Percentiles rank a stretch among this genome's conserved stretches.
phyloP scores from a whole-genome alignment of 2,329 filamentous ascomycete genomes.

The Cladosporium sphaerospermum region DNA sequence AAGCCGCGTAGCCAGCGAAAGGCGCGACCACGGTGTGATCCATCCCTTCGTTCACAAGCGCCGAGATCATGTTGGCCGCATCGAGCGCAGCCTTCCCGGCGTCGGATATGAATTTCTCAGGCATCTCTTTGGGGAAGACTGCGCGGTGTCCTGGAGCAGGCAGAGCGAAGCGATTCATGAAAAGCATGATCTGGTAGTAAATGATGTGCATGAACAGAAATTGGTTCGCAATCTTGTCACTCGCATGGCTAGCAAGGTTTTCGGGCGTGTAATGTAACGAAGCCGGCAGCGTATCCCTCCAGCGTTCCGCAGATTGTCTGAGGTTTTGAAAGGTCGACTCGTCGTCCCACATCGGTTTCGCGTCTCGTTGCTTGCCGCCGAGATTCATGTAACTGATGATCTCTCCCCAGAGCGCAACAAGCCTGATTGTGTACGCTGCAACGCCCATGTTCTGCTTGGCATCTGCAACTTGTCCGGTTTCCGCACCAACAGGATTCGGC shows the following conservation, averaged over 20 bases:
- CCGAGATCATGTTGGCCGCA: slow-evolving; percentile 80
- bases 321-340: slow-evolving; percentile 71
- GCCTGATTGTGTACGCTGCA: slow-evolving; percentile 79
- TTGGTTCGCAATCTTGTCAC: slow-evolving; percentile 80
- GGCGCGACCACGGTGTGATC: slow-evolving; percentile 78
- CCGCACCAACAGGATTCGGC: slow-evolving; percentile 54
- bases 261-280: slow-evolving; percentile 68
- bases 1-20: slow-evolving; percentile 91
- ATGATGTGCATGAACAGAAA: slow-evolving; percentile 89
- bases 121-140: slow-evolving; percentile 56
- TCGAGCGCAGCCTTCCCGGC: slow-evolving; percentile 67
- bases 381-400: slow-evolving; percentile 87
- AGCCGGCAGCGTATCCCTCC: slow-evolving; percentile 63
- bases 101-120: slow-evolving; percentile 69
- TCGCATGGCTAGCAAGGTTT: slow-evolving; percentile 78
- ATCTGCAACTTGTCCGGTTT: slow-evolving; percentile 59
- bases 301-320: slow-evolving; percentile 63
- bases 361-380: slow-evolving; percentile 74
- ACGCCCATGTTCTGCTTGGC: slow-evolving; percentile 86
- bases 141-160: slow-evolving; percentile 58
- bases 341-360: slow-evolving; percentile 71
- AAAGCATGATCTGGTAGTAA: slow-evolving; percentile 82
- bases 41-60: slow-evolving; percentile 72
- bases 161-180: slow-evolving; percentile 82
- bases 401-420: slow-evolving; percentile 82